Base-by-base conservation (phyloP, 441 rosid species). In the Kokia cookei region DNA sequence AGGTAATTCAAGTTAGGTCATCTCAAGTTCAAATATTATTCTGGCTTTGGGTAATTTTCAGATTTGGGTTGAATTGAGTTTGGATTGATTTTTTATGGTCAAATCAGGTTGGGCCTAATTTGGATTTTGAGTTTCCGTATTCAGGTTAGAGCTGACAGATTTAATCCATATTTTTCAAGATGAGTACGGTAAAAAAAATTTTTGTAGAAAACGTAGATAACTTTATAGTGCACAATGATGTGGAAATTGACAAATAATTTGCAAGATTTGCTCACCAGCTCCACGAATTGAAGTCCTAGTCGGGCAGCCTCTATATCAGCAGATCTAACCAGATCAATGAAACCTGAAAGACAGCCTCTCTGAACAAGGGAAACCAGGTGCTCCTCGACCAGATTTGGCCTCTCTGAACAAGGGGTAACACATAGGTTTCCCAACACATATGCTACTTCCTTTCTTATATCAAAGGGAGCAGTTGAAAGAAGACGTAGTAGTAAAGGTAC, bases 251-350 rank as follows among this genome's bases (percentile, higher is more conserved):
- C 51, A 32, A 59, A 72, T 37, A 3, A 64, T 72, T 35, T 40
- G 58, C n/a, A n/a, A 59, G 40, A 68, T 82, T 75, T 73, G 75
- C 90, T 89, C 86, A 95, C 99, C 95, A 95, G 88, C 82, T 93
- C 99, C 73, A 93, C 86, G 77, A 96, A 96, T 47, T 92, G 98
- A 85, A 96, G 95, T 57, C 99, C 99, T 64, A 96, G 83, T 81
- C 89, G 85, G 76, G 95, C 95, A 79, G 94, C 97, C 75, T 96
- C 99, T 0, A 76, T 83, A 77, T 96, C 97, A 24, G 91, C 90
- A 72, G 97, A 90, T 73, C 97, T 87, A 60, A 93, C 88, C 84
- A 96, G 77, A 75, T 89, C 93, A 32, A 96, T 85, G 76, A 91
- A 96, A 81, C 95, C 94, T 7, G 89, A 78, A 55, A 96, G 94